A percentile compares a stretch with the other conserved stretches of the same genome.
phyloP scores from a whole-genome alignment of 345 rosid species.

The Anacardium occidentale region DNA sequence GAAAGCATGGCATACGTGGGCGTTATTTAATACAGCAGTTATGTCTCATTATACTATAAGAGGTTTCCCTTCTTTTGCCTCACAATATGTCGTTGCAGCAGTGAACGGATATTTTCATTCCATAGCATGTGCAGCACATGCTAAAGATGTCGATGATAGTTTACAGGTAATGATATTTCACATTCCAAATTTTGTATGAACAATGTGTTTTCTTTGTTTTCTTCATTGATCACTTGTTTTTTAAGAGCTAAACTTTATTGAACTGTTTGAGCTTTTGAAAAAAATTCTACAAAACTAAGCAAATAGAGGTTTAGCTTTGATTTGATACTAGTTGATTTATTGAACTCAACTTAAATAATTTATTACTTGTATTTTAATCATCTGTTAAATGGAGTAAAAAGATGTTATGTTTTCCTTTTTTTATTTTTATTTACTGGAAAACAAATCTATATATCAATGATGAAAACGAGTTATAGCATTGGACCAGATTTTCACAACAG shows the following conservation, averaged over 20 bases:
- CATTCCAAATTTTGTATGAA: not conserved
- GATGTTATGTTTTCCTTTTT: too few species aligned
- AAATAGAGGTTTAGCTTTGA: not conserved
- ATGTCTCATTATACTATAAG: conserved; percentile 86
- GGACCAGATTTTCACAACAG: too few species aligned
- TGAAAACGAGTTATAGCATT: too few species aligned
- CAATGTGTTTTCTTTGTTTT: not conserved
- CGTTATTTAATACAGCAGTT: conserved; percentile 93
- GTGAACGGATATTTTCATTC: conserved; percentile 98
- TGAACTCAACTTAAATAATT: too few species aligned
- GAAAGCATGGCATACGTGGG: conserved; percentile 99
- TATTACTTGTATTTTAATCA: too few species aligned
- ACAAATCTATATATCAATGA: too few species aligned
- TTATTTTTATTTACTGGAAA: too few species aligned
- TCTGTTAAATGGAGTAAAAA: too few species aligned
- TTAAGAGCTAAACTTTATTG: not conserved
- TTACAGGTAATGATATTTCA: conserved; percentile 60
- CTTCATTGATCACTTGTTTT: not conserved
- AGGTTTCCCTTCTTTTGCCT: conserved; percentile 56
- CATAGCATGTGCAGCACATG: conserved; percentile 85
- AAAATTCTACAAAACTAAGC: not conserved
- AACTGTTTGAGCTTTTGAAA: not conserved
- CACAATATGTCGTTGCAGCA: conserved; percentile 85
- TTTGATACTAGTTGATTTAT: not conserved
- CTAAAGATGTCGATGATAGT: conserved; percentile 97